Percentiles rank a stretch among this genome's conserved stretches.
These are phyloP conservation scores for Raffaelea deltoideospora DNA, from an alignment of 2,329 filamentous ascomycete genomes.

Conservation along the genomic window DNA sequence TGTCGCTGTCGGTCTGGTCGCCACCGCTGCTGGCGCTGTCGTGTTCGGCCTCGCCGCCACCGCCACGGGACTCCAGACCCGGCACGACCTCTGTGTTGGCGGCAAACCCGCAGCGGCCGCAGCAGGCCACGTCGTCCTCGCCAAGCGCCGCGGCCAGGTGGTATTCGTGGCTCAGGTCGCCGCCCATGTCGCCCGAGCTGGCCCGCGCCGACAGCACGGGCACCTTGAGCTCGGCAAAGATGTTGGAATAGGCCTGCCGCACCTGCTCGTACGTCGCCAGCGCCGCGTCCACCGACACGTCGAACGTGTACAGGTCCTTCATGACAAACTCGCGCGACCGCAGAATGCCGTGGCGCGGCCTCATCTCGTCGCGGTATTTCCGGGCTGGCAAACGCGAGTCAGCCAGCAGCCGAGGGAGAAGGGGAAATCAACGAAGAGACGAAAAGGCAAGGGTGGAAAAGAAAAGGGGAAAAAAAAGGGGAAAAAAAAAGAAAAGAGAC, in stretches of 20 bases:
- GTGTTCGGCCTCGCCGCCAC: constrained; percentile 19
- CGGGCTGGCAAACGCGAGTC: constrained; percentile 38
- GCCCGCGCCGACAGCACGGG: constrained; percentile 77
- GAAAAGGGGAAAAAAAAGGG: background rate
- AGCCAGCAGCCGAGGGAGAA: background rate
- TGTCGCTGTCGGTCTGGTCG: constrained; percentile 13
- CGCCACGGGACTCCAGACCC: constrained; percentile 50
- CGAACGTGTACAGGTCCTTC: constrained; percentile 98
- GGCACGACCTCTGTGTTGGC: constrained; percentile 75
- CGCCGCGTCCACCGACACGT: constrained; percentile 50
- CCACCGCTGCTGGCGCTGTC: constrained; percentile 15
- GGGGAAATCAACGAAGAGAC: background rate
- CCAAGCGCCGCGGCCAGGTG: constrained; percentile 68
- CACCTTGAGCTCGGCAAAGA: constrained; percentile 73
- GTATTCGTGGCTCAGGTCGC: constrained; percentile 85
- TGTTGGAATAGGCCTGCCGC: constrained; percentile 52
- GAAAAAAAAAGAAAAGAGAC: background rate
- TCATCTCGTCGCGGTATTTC: constrained; percentile 87
- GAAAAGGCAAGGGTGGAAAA: background rate
- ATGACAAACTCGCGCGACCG: constrained; percentile 86
- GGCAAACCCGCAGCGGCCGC: constrained; percentile 55
- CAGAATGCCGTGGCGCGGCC: constrained; percentile 76
- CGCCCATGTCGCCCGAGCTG: constrained; percentile 93
- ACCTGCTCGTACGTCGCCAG: constrained; percentile 68
- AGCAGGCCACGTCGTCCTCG: constrained; percentile 73